A percentile compares a stretch with the other conserved stretches of the same genome.
phyloP scores from a whole-genome alignment of 2,329 filamentous ascomycete genomes.

The Ceratocystis ficicola region DNA sequence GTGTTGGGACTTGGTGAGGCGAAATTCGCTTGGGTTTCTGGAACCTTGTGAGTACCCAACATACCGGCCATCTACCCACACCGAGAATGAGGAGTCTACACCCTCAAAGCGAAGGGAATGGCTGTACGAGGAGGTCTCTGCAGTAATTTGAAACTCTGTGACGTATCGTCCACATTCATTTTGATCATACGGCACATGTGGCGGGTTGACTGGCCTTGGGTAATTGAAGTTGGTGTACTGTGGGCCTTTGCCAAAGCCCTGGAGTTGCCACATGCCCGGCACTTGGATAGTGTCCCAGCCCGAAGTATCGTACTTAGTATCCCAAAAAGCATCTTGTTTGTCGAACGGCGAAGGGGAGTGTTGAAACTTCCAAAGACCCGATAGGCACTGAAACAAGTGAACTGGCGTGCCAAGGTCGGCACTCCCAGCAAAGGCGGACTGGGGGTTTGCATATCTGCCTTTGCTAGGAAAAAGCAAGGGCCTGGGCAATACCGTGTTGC shows the following conservation, averaged over 20 bases:
- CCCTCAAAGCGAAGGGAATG: conserved; percentile 61
- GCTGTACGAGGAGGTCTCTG: conserved; percentile 40
- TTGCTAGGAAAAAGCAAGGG: conserved; percentile 44
- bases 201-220: conserved; percentile 55
- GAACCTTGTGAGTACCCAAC: conserved; percentile 63
- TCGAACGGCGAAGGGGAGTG: conserved; percentile 36
- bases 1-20: conserved; percentile 45
- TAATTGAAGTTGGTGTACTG: conserved; percentile 60
- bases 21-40: conserved; percentile 61
- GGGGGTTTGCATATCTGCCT: conserved; percentile 36
- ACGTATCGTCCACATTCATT: conserved; percentile 54
- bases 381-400: conserved; percentile 29
- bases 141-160: conserved; percentile 42
- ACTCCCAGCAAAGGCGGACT: conserved; percentile 25
- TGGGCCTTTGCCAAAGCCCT: conserved; percentile 50
- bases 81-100: conserved; percentile 58
- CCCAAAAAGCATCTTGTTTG: conserved; percentile 34
- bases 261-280: conserved; percentile 59
- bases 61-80: conserved; percentile 56
- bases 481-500: conserved; percentile 45
- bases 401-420: not conserved
- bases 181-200: conserved; percentile 50
- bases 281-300: conserved; percentile 43
- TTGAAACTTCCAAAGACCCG: conserved; percentile 44
- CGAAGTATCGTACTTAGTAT: conserved; percentile 30